A percentile compares a stretch with the other conserved stretches of the same genome.
Conservation (phyloP, 2,329 filamentous ascomycete genomes). For the Sarocladium strictum region DNA sequence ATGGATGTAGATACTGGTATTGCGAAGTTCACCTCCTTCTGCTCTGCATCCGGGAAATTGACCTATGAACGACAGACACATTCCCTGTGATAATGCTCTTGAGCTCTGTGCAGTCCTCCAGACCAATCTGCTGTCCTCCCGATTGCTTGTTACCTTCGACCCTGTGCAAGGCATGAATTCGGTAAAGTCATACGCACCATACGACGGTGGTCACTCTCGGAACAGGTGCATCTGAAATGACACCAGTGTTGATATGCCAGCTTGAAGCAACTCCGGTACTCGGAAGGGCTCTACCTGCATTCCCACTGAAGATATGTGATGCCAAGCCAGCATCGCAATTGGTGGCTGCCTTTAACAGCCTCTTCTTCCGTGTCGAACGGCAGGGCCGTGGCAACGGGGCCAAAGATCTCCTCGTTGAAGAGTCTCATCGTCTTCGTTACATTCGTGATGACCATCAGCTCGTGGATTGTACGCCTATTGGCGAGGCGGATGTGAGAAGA, state of each 20-base stretch:
- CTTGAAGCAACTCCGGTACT: slow-evolving; percentile 44
- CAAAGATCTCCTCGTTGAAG: slow-evolving; percentile 42
- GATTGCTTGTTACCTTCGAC: slow-evolving; percentile 14
- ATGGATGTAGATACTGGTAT: too few relatives aligned
- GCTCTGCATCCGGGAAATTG: too few relatives aligned
- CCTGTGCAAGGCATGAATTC: neutral
- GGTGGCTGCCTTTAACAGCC: slow-evolving; percentile 25
- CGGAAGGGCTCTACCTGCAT: slow-evolving; percentile 25
- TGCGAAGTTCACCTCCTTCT: too few relatives aligned
- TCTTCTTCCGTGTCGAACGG: slow-evolving; percentile 24
- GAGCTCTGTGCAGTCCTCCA: slow-evolving; percentile 11
- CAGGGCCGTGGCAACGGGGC: slow-evolving; percentile 23
- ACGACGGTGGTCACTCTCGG: neutral
- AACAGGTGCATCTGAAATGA: neutral
- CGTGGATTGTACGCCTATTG: slow-evolving; percentile 49
- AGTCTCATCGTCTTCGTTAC: slow-evolving; percentile 17
- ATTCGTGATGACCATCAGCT: slow-evolving; percentile 62
- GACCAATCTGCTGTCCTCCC: slow-evolving; percentile 10
- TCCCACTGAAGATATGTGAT: slow-evolving; percentile 17
- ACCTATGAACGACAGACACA: neutral
- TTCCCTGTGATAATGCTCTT: slow-evolving; percentile 16
- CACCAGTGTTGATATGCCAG: slow-evolving; percentile 54
- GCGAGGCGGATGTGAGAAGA: too few relatives aligned
- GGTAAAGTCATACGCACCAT: neutral
- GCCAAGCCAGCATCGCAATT: slow-evolving; percentile 23